phyloP scores from a whole-genome alignment of 345 rosid species.

The Camelina sativa region DNA sequence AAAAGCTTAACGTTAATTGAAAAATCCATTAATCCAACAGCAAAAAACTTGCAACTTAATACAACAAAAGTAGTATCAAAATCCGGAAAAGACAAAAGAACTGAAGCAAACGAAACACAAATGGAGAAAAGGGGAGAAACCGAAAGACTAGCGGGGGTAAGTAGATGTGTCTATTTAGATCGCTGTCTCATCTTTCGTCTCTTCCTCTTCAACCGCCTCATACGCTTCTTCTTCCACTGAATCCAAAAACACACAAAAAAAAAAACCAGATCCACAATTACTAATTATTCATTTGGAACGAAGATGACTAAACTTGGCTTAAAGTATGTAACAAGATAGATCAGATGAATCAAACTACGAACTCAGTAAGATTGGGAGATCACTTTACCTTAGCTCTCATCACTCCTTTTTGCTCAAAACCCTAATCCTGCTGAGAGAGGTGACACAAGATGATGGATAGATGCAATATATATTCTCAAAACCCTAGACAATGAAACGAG shows the following conservation, averaged over 20 bases:
- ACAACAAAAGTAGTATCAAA: conserved; percentile 7
- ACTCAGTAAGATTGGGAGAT: not conserved
- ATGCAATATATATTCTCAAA: conserved; percentile 15
- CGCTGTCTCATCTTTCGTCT: conserved; percentile 59
- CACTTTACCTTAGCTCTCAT: conserved; percentile 35
- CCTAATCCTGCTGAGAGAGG: conserved; percentile 5
- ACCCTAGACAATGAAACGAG: conserved; percentile 14
- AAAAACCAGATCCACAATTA: conserved; percentile 19
- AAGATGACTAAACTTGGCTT: not conserved
- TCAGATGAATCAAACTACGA: not conserved
- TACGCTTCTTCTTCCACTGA: conserved; percentile 60
- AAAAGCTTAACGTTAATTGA: not conserved
- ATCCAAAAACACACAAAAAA: not conserved
- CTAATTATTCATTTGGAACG: not conserved
- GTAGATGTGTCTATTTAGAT: conserved; percentile 46
- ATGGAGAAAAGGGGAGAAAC: not conserved
- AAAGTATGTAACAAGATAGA: not conserved
- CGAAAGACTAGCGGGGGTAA: not conserved
- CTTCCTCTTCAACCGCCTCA: conserved; percentile 61
- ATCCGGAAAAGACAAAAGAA: not conserved
- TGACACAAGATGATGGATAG: not conserved
- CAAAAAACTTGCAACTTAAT: not conserved
- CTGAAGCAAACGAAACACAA: conserved; percentile 20
- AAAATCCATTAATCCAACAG: conserved; percentile 25
- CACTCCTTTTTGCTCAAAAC: conserved; percentile 18